Evolutionary conservation across 2,329 filamentous ascomycete species (phyloP).

Genomic region (Teratosphaeria zuluensis): DNA sequence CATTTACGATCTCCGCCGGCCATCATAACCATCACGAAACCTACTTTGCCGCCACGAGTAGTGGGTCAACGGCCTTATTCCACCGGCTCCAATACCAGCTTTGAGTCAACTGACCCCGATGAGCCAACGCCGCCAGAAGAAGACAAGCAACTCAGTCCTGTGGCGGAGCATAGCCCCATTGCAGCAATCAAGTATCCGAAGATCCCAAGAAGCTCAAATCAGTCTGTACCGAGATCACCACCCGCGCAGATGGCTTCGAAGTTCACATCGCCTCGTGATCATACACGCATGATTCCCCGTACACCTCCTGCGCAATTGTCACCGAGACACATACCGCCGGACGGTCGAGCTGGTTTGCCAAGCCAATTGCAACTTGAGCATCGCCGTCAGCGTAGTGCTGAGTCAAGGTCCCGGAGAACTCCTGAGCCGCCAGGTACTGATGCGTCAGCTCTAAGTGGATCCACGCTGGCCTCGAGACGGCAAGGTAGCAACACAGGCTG

Average conservation of each 20-base stretch:
- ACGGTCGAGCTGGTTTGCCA: conserved; percentile 1
- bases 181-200: conserved; percentile 38
- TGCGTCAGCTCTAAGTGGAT: conserved; percentile 11
- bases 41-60: conserved; percentile 15
- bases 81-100: conserved; percentile 33
- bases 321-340: background rate
- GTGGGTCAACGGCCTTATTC: conserved; percentile 9
- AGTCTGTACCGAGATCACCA: conserved; percentile 29
- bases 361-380: background rate
- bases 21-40: conserved; percentile 14
- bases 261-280: background rate
- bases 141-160: conserved; percentile 33
- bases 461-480: conserved; percentile 29
- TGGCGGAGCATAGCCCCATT: conserved; percentile 34
- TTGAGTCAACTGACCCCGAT: conserved; percentile 36
- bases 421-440: conserved; percentile 7
- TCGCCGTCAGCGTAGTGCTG: background rate
- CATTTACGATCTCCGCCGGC: conserved; percentile 10
- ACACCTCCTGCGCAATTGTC: background rate
- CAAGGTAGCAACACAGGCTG: conserved; percentile 19
- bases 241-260: background rate
- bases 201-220: conserved; percentile 37
- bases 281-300: background rate
- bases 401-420: conserved; percentile 1
- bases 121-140: conserved; percentile 38